Conservation (phyloP, 73 alveolate genomes). For the Urostyla sp. region DNA sequence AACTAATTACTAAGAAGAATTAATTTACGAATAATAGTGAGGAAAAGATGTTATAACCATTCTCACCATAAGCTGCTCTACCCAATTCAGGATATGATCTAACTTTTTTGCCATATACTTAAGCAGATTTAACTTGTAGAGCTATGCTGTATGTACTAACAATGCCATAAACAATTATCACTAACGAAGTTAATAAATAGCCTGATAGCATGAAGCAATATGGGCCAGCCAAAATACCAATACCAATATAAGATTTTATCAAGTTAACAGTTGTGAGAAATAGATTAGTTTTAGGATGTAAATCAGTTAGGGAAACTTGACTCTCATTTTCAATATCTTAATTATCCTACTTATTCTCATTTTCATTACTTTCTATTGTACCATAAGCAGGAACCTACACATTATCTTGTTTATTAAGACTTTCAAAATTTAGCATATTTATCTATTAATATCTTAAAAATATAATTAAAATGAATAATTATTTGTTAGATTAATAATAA, state of each 20-base stretch:
- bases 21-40: not conserved
- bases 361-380: no score
- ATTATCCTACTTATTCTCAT: no score
- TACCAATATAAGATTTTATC: constrained; percentile 28
- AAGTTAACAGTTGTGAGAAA: constrained; percentile 38
- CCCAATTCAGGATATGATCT: constrained; percentile 39
- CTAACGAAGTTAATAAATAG: not conserved
- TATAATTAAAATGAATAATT: no score
- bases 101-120: constrained; percentile 19
- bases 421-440: not conserved
- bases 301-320: constrained; percentile 16
- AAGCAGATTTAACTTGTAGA: constrained; percentile 6
- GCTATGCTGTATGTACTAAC: constrained; percentile 13
- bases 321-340: not conserved
- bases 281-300: constrained; percentile 16
- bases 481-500: no score
- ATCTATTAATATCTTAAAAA: no score
- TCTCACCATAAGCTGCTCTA: constrained; percentile 1
- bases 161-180: constrained; percentile 22
- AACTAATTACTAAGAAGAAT: constrained; percentile 12
- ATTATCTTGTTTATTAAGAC: no score
- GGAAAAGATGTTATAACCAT: constrained; percentile 11
- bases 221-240: constrained; percentile 51
- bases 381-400: no score
- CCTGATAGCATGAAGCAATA: constrained; percentile 14